phyloP scores from a whole-genome alignment of 345 rosid genomes.

The Adansonia digitata region DNA sequence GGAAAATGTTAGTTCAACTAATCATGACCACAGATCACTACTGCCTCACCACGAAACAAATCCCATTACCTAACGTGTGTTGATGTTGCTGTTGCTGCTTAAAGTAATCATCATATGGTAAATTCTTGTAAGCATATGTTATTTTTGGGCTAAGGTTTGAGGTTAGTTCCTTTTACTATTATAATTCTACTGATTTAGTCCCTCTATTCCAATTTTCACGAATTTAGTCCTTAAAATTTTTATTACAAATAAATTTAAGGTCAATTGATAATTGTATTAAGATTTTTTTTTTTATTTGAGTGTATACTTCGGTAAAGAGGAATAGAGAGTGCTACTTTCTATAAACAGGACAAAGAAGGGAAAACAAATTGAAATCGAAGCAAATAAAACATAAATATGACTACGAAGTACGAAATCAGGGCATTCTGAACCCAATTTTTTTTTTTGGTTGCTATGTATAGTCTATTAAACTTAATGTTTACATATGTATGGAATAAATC shows the following conservation, averaged over 20 bases:
- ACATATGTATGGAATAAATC: too few species aligned
- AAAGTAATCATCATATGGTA: neutral
- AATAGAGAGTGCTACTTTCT: too few species aligned
- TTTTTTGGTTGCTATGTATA: too few species aligned
- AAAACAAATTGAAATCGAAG: neutral
- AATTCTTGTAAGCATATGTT: neutral
- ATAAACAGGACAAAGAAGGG: neutral
- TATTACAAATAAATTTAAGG: neutral
- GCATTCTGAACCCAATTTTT: too few species aligned
- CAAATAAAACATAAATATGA: too few species aligned
- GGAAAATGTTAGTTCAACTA: constrained; percentile 23
- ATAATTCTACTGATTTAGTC: neutral
- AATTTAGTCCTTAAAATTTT: neutral
- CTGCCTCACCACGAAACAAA: constrained; percentile 5
- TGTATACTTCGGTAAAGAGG: neutral
- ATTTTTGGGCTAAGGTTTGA: neutral
- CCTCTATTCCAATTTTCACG: neutral
- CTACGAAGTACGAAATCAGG: neutral
- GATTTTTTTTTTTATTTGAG: neutral
- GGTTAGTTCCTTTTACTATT: neutral
- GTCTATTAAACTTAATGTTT: neutral
- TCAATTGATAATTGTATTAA: neutral
- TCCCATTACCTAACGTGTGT: constrained; percentile 18
- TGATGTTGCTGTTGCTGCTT: neutral
- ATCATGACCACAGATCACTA: constrained; percentile 10